Percentiles rank a stretch among this genome's conserved stretches.
Conservation (phyloP, 176 grass and related monocot species). For the Paspalum vaginatum region DNA sequence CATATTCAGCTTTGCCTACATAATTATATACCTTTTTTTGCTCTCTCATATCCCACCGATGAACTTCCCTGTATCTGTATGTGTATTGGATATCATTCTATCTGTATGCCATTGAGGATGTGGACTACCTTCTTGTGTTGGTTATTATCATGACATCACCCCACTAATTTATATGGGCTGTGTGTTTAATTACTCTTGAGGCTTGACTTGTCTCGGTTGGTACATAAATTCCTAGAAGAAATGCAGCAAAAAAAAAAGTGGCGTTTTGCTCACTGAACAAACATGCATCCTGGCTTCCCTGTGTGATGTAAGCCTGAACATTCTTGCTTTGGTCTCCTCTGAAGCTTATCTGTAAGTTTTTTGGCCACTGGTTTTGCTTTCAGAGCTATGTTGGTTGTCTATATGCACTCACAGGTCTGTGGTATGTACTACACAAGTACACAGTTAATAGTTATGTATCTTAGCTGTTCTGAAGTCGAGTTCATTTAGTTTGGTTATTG, state of each 20-base stretch:
- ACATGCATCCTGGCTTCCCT: constrained; percentile 15
- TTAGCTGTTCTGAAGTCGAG: background rate
- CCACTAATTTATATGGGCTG: constrained; percentile 14
- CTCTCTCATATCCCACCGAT: background rate
- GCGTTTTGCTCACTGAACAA: background rate
- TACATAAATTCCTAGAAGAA: constrained; percentile 10
- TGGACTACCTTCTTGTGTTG: background rate
- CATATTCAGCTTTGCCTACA: background rate
- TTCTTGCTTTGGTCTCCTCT: background rate
- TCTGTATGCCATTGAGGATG: constrained; percentile 14
- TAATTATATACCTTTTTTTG: too few species aligned
- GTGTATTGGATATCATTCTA: constrained; percentile 13
- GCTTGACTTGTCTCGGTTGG: background rate
- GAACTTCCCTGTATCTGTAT: background rate
- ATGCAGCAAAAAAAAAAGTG: background rate
- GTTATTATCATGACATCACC: background rate
- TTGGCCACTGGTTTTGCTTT: background rate
- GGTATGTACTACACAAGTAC: background rate
- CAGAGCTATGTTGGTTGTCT: background rate
- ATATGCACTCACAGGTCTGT: background rate
- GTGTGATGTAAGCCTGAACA: background rate
- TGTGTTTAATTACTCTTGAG: background rate
- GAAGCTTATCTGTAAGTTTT: background rate
- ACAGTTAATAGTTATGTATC: constrained; percentile 28
- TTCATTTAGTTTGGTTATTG: background rate